Conservation (phyloP, 768 basidiomycete genomes). For the Lyophyllum atratum region DNA sequence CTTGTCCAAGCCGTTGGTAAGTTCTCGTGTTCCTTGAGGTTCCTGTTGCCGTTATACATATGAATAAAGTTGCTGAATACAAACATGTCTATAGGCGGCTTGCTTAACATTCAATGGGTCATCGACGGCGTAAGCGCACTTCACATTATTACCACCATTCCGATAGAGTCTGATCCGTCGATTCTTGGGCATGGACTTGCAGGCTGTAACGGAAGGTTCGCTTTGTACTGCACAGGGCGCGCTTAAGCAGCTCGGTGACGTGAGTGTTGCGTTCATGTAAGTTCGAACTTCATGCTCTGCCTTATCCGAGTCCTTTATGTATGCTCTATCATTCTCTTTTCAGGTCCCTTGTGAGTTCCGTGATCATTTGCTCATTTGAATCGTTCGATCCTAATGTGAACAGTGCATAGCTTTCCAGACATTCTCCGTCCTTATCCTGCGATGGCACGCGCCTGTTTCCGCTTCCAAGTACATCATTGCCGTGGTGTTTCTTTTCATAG, state of each 20-base stretch:
- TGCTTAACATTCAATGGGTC: conserved; percentile 48
- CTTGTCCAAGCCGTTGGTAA: conserved; percentile 43
- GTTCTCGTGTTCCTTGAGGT: too few relatives aligned
- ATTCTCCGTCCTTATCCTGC: conserved; percentile 49
- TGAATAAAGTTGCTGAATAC: too few relatives aligned
- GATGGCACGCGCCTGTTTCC: conserved; percentile 31
- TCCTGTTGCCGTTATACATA: too few relatives aligned
- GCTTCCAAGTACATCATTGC: conserved; percentile 34
- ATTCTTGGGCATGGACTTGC: too few relatives aligned
- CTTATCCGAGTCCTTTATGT: background rate
- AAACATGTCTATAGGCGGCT: conserved; percentile 27
- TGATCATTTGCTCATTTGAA: background rate
- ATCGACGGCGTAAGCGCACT: conserved; percentile 27
- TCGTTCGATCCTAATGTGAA: background rate
- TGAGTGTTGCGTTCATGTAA: conserved; percentile 44
- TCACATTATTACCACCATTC: too few relatives aligned
- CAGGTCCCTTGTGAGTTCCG: conserved; percentile 25
- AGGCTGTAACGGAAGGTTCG: conserved; percentile 32
- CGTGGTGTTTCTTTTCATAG: conserved; percentile 41
- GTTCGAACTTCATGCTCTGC: conserved; percentile 18
- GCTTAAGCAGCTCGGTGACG: conserved; percentile 49
- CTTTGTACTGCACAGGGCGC: conserved; percentile 49
- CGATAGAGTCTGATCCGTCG: too few relatives aligned
- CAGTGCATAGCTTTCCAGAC: conserved; percentile 52
- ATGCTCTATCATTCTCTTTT: background rate